Evolutionary conservation across 345 rosid species (phyloP), one percentile per base, ranked within the genome.

Genomic region (Atalantia buxifolia): DNA sequence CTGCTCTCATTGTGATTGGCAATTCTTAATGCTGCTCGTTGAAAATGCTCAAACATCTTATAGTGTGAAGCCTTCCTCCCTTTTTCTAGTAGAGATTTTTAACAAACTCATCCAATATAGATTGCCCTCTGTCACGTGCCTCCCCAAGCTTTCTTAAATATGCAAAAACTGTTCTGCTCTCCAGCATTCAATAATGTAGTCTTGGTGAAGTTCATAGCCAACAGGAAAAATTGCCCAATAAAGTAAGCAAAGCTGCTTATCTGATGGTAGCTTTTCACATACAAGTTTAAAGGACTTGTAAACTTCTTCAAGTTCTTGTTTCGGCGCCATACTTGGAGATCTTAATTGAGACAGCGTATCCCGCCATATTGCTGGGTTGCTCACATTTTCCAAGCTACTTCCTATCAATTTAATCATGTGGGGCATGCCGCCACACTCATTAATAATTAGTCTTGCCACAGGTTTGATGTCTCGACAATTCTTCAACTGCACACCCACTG

Each of bases 131-230:
- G 9, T 33, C 64, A 33, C 81, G 76, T 33, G 53, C 71, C 53
- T 67, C 30, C 16, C 71, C 50, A 10, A 67, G 71, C 53, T 8
- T 38, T 67, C 4, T 9, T 2, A 67, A 38, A 12, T 25, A 19
- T 2, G 3, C 16, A 65, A 78, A 73, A 78, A 65, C 31, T 53
- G 62, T 21, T 82, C 79, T 5, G 82, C 79, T 60, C 73, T 70
- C 84, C 84, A 82, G 38, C 79, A 82, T 38, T 82, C 84, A 30
- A 75, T 74, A 59, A 82, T 55, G 33, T 78, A 66, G 50, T 78
- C 77, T 40, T 24, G 69, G 61, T 56, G 61, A 40, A 78, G 72
- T 64, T 78, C 70, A 64, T 45, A 69, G 10, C 75, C 79, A 1
- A 42, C 16, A 25, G 82, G 84, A 38, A 78, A 82, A 24, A 82